phyloP scores from a whole-genome alignment of 352 stramenopile genomes.

The Phytophthora tubulina region DNA sequence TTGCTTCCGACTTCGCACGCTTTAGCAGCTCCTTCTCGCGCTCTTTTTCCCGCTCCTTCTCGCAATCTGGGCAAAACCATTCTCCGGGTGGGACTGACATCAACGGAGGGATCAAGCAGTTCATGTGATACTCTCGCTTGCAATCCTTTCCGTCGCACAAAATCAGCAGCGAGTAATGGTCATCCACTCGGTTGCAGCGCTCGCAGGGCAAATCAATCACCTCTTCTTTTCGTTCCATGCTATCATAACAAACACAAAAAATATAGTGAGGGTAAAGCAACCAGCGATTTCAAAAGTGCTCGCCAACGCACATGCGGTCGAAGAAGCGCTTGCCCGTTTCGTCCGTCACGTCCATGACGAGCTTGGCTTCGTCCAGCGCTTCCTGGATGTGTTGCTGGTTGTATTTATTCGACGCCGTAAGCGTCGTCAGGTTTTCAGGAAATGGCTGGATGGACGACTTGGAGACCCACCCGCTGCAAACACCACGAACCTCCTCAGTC shows the following conservation, averaged over 20 bases:
- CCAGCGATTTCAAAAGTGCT: background rate
- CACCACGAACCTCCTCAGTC: background rate
- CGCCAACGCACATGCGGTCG: conserved; percentile 76
- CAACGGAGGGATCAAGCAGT: conserved; percentile 78
- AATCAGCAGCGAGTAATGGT: conserved; percentile 85
- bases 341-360: conserved; percentile 71
- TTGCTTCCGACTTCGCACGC: conserved; percentile 40
- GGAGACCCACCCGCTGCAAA: conserved; percentile 77
- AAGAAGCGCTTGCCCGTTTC: conserved; percentile 69
- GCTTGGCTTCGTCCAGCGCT: conserved; percentile 77
- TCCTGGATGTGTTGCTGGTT: conserved; percentile 74
- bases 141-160: conserved; percentile 87
- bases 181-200: conserved; percentile 82
- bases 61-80: conserved; percentile 84
- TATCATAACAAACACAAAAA: conserved; percentile 34
- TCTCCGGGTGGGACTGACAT: conserved; percentile 67
- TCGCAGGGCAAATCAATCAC: conserved; percentile 84
- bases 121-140: conserved; percentile 90
- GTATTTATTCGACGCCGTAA: conserved; percentile 80
- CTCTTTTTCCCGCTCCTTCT: conserved; percentile 58
- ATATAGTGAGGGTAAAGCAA: background rate
- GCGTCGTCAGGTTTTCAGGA: conserved; percentile 62
- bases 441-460: conserved; percentile 80
- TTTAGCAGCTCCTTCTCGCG: conserved; percentile 50
- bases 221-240: conserved; percentile 76